Conservation (phyloP, 306 rosid species). For the Gastrolobium bilobum region DNA sequence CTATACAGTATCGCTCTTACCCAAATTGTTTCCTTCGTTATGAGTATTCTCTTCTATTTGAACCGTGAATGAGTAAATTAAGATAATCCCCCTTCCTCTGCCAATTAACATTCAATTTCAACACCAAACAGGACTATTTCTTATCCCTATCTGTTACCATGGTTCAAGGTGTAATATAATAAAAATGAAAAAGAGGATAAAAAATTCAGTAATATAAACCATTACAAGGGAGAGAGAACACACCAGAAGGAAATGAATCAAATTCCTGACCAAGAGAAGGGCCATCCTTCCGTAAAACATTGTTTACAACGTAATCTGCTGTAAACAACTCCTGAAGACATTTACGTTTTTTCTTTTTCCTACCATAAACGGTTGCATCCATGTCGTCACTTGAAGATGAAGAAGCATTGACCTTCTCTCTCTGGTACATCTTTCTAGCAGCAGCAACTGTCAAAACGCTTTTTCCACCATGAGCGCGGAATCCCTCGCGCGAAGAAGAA, state of each 20-base stretch:
- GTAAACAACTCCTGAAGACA: constrained; percentile 58
- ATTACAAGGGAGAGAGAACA: constrained; percentile 26
- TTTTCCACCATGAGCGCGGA: constrained; percentile 43
- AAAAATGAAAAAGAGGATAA: neutral
- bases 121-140: constrained; percentile 1
- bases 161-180: neutral
- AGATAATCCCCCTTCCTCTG: neutral
- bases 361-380: constrained; percentile 34
- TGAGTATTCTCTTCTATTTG: neutral
- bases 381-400: constrained; percentile 43
- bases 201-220: constrained; percentile 36
- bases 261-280: constrained; percentile 74
- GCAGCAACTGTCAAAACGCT: constrained; percentile 44
- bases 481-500: constrained; percentile 19
- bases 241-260: constrained; percentile 68
- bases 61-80: neutral
- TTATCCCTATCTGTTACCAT: neutral
- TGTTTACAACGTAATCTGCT: constrained; percentile 56
- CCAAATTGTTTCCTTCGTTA: neutral
- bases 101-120: neutral
- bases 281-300: constrained; percentile 68
- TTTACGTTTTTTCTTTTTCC: constrained; percentile 48
- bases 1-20: neutral
- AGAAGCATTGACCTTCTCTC: constrained; percentile 31
- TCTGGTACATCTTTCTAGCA: constrained; percentile 38